phyloP scores from a whole-genome alignment of 139 green algal genomes.

The Marvania coccoides region DNA sequence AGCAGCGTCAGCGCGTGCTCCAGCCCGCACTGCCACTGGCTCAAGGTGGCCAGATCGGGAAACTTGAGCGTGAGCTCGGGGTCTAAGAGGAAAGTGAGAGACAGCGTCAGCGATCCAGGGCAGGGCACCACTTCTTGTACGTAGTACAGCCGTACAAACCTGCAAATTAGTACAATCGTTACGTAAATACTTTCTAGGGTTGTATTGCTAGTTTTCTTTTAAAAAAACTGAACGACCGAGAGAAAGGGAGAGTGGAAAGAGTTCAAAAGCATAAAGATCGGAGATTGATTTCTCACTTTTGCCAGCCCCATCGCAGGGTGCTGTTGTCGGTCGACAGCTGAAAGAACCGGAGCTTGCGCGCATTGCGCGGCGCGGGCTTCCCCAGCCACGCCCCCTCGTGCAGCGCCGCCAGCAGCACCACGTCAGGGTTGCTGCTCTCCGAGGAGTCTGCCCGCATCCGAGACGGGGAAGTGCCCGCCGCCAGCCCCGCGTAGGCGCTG shows the following conservation, averaged over 20 bases:
- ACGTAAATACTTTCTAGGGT: background rate
- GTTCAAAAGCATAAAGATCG: background rate
- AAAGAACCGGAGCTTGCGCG: conserved; percentile 40
- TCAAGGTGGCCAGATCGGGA: conserved; percentile 2
- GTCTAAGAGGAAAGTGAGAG: conserved; percentile 17
- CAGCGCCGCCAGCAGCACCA: conserved; percentile 16
- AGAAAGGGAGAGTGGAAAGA: background rate
- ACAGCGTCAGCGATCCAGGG: conserved; percentile 1
- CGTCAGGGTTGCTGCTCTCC: background rate
- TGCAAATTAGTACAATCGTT: no score
- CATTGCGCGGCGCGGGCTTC: conserved; percentile 24
- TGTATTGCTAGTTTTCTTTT: background rate
- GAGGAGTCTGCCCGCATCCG: no score
- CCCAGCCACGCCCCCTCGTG: conserved; percentile 40
- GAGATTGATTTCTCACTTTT: conserved; percentile 45
- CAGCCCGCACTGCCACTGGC: conserved; percentile 14
- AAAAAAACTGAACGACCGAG: background rate
- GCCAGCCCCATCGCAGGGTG: conserved; percentile 48
- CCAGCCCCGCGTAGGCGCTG: no score
- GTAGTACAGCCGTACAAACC: conserved; percentile 32
- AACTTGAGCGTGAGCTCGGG: conserved; percentile 21
- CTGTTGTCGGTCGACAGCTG: conserved; percentile 39
- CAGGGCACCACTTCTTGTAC: conserved; percentile 12
- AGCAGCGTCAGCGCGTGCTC: conserved; percentile 9
- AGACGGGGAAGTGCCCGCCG: no score